A percentile compares a stretch with the other conserved stretches of the same genome.
Conservation (phyloP, 1,139 yeast species). For the Kodamaea ohmeri region DNA sequence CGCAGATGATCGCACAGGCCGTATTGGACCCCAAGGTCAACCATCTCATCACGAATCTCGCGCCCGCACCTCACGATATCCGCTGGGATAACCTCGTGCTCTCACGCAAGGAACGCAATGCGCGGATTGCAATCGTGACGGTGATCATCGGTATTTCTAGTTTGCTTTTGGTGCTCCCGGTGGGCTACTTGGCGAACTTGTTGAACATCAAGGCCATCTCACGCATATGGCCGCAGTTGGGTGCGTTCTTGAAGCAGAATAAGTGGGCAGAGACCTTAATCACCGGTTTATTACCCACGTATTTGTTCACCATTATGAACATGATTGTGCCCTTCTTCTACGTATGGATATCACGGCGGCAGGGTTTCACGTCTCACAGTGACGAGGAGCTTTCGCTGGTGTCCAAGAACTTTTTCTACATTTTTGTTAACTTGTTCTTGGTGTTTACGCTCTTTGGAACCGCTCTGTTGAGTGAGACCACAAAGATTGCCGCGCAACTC, state of each 20-base stretch:
- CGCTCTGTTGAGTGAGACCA: conserved; percentile 71
- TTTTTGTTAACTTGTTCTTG: conserved; percentile 72
- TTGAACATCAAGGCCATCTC: conserved; percentile 66
- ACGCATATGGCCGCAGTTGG: conserved; percentile 71
- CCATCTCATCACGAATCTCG: conserved; percentile 67
- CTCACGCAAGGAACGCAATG: conserved; percentile 53
- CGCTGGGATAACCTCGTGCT: conserved; percentile 74
- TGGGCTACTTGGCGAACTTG: conserved; percentile 68
- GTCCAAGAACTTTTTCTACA: conserved; percentile 74
- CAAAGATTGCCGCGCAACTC: conserved; percentile 68
- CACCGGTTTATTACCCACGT: conserved; percentile 77
- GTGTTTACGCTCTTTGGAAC: conserved; percentile 83
- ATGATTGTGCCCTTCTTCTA: conserved; percentile 67
- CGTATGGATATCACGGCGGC: conserved; percentile 61
- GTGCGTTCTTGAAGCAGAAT: conserved; percentile 55
- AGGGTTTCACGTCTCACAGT: conserved; percentile 71
- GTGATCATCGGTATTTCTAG: conserved; percentile 61
- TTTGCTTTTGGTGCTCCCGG: conserved; percentile 69
- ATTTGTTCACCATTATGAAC: conserved; percentile 67
- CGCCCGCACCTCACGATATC: conserved; percentile 87
- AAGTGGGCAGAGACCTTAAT: conserved; percentile 61
- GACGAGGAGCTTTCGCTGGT: conserved; percentile 74
- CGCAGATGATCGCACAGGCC: conserved; percentile 89
- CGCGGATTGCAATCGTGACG: conserved; percentile 62
- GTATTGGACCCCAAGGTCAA: conserved; percentile 77